Percentiles rank a stretch among this genome's conserved stretches.
Evolutionary conservation across 2,329 filamentous ascomycete species (phyloP).

Genomic region (Diaporthe ilicicola): DNA sequence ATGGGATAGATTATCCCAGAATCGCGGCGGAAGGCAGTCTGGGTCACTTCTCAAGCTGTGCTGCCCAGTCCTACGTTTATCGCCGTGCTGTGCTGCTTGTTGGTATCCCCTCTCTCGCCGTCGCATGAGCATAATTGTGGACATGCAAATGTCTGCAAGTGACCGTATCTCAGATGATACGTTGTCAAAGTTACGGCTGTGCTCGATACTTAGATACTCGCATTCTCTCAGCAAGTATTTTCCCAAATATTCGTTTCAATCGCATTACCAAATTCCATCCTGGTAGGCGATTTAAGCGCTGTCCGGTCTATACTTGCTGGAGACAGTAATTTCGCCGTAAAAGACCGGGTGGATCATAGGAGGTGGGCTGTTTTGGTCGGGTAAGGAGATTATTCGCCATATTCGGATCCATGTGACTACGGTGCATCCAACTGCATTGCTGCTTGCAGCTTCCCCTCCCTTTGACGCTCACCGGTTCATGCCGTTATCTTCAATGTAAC

Average conservation of each 20-base stretch:
- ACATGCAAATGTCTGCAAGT: too few relatives aligned
- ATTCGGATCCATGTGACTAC: too few relatives aligned
- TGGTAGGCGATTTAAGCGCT: background rate
- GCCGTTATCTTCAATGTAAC: too few relatives aligned
- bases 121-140: background rate
- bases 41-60: background rate
- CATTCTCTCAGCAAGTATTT: background rate
- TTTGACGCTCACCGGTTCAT: too few relatives aligned
- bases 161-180: too few relatives aligned
- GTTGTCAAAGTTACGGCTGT: background rate
- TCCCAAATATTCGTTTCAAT: background rate
- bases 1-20: background rate
- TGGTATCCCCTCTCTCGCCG: background rate
- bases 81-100: background rate
- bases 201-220: background rate
- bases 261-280: background rate
- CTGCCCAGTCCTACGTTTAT: background rate
- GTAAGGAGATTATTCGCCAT: too few relatives aligned
- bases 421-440: too few relatives aligned
- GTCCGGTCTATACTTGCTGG: background rate
- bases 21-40: background rate
- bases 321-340: background rate
- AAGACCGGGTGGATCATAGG: too few relatives aligned
- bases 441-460: too few relatives aligned
- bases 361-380: too few relatives aligned